These are phyloP conservation scores for Sophora flavescens DNA, from an alignment of 306 rosid genomes.

Conservation along the genomic window DNA sequence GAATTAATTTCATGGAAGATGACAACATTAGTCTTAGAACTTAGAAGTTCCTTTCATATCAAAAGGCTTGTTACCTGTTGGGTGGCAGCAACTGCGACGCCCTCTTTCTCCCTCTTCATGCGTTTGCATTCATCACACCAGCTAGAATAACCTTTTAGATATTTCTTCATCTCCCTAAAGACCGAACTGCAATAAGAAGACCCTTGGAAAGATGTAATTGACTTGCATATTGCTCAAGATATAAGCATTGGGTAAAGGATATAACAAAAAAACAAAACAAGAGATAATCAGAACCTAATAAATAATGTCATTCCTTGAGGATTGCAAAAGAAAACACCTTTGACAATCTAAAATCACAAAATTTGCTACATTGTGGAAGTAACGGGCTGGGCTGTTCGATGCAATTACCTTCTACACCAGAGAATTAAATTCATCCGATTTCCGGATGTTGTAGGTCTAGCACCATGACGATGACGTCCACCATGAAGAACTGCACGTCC, in stretches of 20 bases:
- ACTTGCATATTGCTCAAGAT: slow-evolving; percentile 1
- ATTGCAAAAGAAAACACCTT: not conserved
- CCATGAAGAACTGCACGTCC: slow-evolving; percentile 89
- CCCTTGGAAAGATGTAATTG: not conserved
- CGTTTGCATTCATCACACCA: slow-evolving; percentile 97
- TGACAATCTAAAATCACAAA: slow-evolving; percentile 2
- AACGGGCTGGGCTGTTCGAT: slow-evolving; percentile 14
- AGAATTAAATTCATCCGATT: slow-evolving; percentile 75
- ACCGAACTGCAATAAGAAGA: slow-evolving; percentile 68
- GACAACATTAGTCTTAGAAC: not conserved
- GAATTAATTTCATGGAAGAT: slow-evolving; percentile 29
- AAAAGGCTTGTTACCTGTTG: slow-evolving; percentile 62
- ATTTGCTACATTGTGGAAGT: not conserved
- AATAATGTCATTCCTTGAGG: slow-evolving; percentile 12
- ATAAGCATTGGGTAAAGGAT: not conserved
- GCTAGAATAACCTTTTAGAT: slow-evolving; percentile 69
- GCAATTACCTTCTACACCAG: slow-evolving; percentile 93
- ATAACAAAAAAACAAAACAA: not conserved
- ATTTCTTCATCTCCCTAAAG: slow-evolving; percentile 83
- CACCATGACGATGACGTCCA: slow-evolving; percentile 96
- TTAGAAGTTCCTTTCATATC: not conserved
- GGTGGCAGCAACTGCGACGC: slow-evolving; percentile 63
- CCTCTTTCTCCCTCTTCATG: slow-evolving; percentile 73
- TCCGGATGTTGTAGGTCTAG: slow-evolving; percentile 88
- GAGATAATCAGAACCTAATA: not conserved